A percentile compares a stretch with the other conserved stretches of the same genome.
Evolutionary conservation across 2,329 filamentous ascomycete species (phyloP).

Genomic region (Knufia petricola): DNA sequence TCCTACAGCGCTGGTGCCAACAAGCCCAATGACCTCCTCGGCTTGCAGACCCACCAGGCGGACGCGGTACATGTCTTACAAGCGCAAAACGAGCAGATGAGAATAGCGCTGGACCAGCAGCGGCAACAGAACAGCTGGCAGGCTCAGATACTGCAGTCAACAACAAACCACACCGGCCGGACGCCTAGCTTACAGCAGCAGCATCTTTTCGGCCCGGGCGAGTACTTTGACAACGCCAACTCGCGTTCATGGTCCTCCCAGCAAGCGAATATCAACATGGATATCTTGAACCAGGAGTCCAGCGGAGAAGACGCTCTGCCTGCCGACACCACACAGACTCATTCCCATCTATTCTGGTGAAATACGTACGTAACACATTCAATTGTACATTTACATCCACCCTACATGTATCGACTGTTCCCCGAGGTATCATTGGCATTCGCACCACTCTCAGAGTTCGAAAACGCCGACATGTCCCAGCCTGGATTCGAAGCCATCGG

Average conservation of each 20-base stretch:
- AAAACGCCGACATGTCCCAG: conserved; percentile 8
- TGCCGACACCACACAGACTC: background rate
- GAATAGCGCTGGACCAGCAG: background rate
- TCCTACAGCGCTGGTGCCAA: background rate
- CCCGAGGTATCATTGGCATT: background rate
- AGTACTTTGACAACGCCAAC: background rate
- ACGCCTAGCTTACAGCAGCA: background rate
- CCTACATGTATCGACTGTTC: background rate
- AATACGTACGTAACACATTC: background rate
- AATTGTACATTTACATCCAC: background rate
- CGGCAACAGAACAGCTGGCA: conserved; percentile 1
- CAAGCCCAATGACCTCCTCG: background rate
- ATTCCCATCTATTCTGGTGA: conserved; percentile 6
- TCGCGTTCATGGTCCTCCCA: background rate
- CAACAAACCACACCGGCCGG: background rate
- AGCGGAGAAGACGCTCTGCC: background rate
- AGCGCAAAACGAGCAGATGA: background rate
- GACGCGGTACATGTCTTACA: background rate
- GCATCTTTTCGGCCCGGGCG: background rate
- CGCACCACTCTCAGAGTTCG: background rate
- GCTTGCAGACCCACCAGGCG: background rate
- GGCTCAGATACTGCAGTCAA: background rate
- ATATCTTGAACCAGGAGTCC: background rate
- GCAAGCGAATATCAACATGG: background rate
- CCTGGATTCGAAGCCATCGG: conserved; percentile 1